Evolutionary conservation across 345 rosid species (phyloP).

Genomic region (Odontarrhena argentea): DNA sequence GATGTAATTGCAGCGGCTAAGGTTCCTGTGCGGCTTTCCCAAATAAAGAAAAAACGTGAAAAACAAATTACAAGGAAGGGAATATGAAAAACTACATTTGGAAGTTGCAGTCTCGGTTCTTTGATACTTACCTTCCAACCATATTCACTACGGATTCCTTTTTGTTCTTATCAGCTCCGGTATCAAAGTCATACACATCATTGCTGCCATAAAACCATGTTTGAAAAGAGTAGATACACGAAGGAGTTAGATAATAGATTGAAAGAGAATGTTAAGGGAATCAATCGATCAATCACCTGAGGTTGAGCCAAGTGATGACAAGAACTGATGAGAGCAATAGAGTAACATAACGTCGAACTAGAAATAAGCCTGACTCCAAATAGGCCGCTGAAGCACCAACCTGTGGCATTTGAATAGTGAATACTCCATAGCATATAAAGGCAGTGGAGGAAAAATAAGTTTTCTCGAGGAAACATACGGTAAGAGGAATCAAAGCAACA

Average conservation of each 20-base stretch:
- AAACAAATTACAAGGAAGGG: neutral
- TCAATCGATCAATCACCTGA: slow-evolving; percentile 55
- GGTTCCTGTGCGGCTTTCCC: slow-evolving; percentile 66
- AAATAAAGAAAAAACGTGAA: slow-evolving; percentile 3
- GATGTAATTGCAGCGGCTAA: slow-evolving; percentile 56
- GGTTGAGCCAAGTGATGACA: slow-evolving; percentile 81
- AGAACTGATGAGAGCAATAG: slow-evolving; percentile 77
- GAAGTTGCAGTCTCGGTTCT: slow-evolving; percentile 10
- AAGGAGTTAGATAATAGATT: slow-evolving; percentile 11
- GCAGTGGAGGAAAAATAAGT: neutral
- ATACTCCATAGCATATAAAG: neutral
- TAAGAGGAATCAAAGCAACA: slow-evolving; percentile 85
- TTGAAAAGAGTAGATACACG: slow-evolving; percentile 6
- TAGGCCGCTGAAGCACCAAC: slow-evolving; percentile 86
- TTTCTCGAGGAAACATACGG: slow-evolving; percentile 52
- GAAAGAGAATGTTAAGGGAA: neutral
- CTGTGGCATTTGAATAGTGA: slow-evolving; percentile 42
- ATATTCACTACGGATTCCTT: slow-evolving; percentile 86
- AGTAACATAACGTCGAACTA: slow-evolving; percentile 50
- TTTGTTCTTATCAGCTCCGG: slow-evolving; percentile 92
- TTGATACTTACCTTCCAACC: slow-evolving; percentile 63
- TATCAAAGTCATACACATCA: slow-evolving; percentile 92
- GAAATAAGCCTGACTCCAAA: slow-evolving; percentile 66
- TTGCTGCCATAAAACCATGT: slow-evolving; percentile 62
- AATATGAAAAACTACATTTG: neutral